Evolutionary conservation across 371 early-diverging fungal species (phyloP).

Genomic region (Rhizopus arrhizus): DNA sequence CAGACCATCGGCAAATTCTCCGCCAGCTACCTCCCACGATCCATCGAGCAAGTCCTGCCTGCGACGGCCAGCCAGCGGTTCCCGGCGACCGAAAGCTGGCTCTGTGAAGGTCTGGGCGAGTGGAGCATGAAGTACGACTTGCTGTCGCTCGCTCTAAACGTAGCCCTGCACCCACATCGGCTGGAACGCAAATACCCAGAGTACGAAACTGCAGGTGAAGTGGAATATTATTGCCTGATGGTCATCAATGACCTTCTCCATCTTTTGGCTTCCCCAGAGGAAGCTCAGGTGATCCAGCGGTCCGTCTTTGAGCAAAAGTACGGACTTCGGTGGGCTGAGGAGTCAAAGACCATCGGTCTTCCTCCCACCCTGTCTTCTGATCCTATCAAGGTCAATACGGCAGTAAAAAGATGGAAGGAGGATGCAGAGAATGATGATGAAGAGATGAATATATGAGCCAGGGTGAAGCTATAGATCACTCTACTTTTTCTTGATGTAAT

Average conservation of each 20-base stretch:
- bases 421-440: no score
- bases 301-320: constrained; percentile 1
- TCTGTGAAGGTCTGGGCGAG: constrained; percentile 15
- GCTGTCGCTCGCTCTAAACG: background rate
- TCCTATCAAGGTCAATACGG: no score
- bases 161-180: constrained; percentile 8
- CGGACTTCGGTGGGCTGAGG: constrained; percentile 2
- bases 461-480: no score
- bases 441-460: no score
- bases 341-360: background rate
- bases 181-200: constrained; percentile 17
- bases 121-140: constrained; percentile 6
- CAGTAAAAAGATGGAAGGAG: no score
- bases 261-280: background rate
- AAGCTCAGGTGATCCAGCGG: background rate
- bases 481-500: no score
- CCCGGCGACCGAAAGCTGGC: constrained; percentile 6
- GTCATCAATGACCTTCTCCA: background rate
- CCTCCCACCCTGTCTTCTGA: no score
- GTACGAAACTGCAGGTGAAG: constrained; percentile 9
- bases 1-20: constrained; percentile 10
- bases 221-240: background rate
- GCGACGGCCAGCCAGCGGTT: constrained; percentile 6
- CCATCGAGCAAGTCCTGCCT: background rate
- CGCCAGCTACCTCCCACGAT: constrained; percentile 15